Base-by-base conservation (phyloP, 2,329 filamentous ascomycete species). In the Aspergillus novofumigatus region DNA sequence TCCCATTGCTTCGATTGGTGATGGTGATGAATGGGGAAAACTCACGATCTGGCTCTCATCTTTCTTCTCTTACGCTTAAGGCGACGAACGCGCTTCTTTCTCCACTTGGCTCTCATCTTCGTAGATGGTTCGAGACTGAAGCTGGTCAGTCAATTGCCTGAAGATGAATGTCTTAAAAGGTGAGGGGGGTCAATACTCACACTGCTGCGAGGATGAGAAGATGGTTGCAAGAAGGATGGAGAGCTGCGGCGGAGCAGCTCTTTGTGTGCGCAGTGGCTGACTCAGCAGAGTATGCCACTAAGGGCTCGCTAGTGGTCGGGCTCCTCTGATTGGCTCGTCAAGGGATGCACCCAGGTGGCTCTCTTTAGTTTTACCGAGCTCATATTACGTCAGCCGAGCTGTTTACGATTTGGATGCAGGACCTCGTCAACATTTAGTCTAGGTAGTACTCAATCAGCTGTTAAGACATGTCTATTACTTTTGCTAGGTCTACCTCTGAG, bases 21-120 rank as follows among this genome's bases (percentile, higher is more conserved):
- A 14, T 35, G 32, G 8, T 20, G 17, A 52, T 21, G 11, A 48
- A 53, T 17, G 41, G 23, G 29, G 57, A 45, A 45, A 63, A 81
- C 92, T 86, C 86, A 97, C 94, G 88, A 92, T 84, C 94, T 84
- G 75, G 93, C 94, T 80, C 94, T 88, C 83, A 94, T 96, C 93
- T 99, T 99, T 92, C 94, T 95, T 85, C 94, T 92, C 92, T 99
- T 99, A 79, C 92, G 89, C 90, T 97, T 97, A 81, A 99, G 91
- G 82, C 94, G 89, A 76, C 94, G 87, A 83, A 96, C 92, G 80
- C 94, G 87, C 93, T 99, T 99, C 90, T 99, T 99, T 86, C 93
- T 94, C 94, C 94, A 97, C 86, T 97, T 97, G 78, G 92, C 92
- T 94, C 93, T 88, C 86, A 88, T 88, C 75, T 77, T 77, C 74